Evolutionary conservation across 176 grass and related monocot genomes (phyloP).

Genomic region (Cenchrus americanus): DNA sequence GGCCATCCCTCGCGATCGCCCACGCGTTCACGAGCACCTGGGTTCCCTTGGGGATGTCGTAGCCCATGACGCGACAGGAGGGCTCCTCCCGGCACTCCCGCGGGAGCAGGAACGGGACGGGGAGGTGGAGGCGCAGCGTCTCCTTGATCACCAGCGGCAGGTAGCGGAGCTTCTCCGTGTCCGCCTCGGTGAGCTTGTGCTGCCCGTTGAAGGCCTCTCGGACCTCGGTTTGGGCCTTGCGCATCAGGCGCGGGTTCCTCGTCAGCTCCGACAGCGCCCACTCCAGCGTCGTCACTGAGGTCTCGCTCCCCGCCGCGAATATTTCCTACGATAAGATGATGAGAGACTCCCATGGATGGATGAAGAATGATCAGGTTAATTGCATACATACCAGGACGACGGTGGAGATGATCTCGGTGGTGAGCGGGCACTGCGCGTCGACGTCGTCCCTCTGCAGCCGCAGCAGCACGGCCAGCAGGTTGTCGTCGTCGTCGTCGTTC

Average conservation of each 20-base stretch:
- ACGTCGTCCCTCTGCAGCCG: slow-evolving; percentile 29
- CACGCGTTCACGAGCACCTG: slow-evolving; percentile 36
- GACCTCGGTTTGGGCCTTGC: slow-evolving; percentile 1
- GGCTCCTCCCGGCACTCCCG: slow-evolving; percentile 24
- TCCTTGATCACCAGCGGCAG: slow-evolving; percentile 14
- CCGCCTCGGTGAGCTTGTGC: background rate
- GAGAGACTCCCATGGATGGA: no score
- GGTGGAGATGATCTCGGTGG: slow-evolving; percentile 30
- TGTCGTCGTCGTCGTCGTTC: background rate
- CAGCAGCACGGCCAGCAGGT: slow-evolving; percentile 42
- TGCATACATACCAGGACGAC: background rate
- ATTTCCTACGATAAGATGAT: background rate
- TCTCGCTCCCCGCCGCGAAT: slow-evolving; percentile 39
- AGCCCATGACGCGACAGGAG: background rate
- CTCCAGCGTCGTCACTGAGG: slow-evolving; percentile 6
- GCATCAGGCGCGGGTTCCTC: background rate
- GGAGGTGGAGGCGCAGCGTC: background rate
- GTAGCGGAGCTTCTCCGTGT: background rate
- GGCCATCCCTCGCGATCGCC: background rate
- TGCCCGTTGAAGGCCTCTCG: background rate
- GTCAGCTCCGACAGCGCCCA: slow-evolving; percentile 32
- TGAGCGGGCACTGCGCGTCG: background rate
- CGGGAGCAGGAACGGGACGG: slow-evolving; percentile 15
- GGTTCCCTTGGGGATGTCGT: background rate
- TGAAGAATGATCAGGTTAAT: no score